phyloP scores from a whole-genome alignment of 192 early-diverging fungal genomes.

The Coemansia asiatica region DNA sequence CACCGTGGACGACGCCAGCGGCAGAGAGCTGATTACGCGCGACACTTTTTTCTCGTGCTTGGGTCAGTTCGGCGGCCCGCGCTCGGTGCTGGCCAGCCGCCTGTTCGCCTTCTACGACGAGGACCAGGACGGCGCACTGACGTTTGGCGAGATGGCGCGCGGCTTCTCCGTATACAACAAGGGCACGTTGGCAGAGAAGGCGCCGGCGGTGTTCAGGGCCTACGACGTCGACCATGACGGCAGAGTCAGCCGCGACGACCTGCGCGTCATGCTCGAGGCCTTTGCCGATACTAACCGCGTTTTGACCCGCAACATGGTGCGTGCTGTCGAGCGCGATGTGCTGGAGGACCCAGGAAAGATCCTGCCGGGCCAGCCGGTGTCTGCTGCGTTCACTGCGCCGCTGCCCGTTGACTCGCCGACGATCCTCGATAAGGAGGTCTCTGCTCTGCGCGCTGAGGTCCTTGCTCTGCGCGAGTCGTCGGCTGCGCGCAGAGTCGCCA shows the following conservation, averaged over 20 bases:
- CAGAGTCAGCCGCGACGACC: conserved; percentile 76
- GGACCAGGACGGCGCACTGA: conserved; percentile 73
- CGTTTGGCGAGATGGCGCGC: conserved; percentile 78
- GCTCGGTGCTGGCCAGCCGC: conserved; percentile 81
- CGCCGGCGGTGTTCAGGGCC: conserved; percentile 78
- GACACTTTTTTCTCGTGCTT: conserved; percentile 83
- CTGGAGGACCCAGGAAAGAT: conserved; percentile 54
- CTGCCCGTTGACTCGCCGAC: conserved; percentile 59
- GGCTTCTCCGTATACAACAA: conserved; percentile 82
- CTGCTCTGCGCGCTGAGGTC: conserved; percentile 45
- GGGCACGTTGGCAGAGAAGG: conserved; percentile 84
- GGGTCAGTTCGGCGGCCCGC: conserved; percentile 78
- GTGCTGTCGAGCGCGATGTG: conserved; percentile 84
- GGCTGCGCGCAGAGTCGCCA: conserved; percentile 25
- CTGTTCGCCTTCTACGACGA: conserved; percentile 91
- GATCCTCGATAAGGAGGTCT: conserved; percentile 34
- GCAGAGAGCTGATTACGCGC: conserved; percentile 70
- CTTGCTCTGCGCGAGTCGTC: conserved; percentile 16
- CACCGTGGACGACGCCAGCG: conserved; percentile 54
- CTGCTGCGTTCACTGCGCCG: conserved; percentile 83
- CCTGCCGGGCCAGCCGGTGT: conserved; percentile 74
- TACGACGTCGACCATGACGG: conserved; percentile 92
- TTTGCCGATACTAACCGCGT: conserved; percentile 90
- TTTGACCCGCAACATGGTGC: conserved; percentile 84
- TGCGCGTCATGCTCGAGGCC: conserved; percentile 88